These are phyloP conservation scores for Trichosporon sp. DNA, from an alignment of 1,284 basidiomycete genomes.

Conservation along the genomic window DNA sequence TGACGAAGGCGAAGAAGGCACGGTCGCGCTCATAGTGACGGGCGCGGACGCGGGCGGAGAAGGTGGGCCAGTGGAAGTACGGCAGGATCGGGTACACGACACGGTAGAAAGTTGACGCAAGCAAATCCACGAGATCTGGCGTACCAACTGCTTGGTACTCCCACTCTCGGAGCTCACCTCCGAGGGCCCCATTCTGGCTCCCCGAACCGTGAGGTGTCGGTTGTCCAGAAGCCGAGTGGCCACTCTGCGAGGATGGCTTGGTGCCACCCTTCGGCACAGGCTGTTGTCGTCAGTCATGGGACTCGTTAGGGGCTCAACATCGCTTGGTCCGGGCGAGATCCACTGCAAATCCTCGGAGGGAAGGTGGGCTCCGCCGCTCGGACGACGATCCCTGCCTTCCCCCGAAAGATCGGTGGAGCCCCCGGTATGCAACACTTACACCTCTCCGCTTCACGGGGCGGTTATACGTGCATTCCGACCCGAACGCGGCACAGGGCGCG, in stretches of 20 bases:
- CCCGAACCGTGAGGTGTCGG: not conserved
- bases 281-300: slow-evolving; percentile 20
- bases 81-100: slow-evolving; percentile 49
- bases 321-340: not conserved
- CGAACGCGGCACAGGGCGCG: slow-evolving; percentile 47
- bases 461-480: slow-evolving; percentile 50
- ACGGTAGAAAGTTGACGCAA: slow-evolving; percentile 41
- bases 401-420: not conserved
- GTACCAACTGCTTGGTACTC: slow-evolving; percentile 41
- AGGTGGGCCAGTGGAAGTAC: slow-evolving; percentile 55
- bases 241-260: slow-evolving; percentile 8
- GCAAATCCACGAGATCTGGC: slow-evolving; percentile 39
- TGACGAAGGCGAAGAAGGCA: slow-evolving; percentile 44
- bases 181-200: not conserved
- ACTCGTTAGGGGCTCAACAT: not conserved
- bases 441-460: slow-evolving; percentile 52
- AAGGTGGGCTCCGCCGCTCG: not conserved
- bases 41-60: slow-evolving; percentile 35
- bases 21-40: slow-evolving; percentile 43
- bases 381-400: not conserved
- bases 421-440: slow-evolving; percentile 35
- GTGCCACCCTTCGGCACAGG: slow-evolving; percentile 21
- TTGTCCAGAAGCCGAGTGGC: not conserved
- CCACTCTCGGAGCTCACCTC: slow-evolving; percentile 29
- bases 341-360: not conserved